Evolutionary conservation across 2,329 filamentous ascomycete species (phyloP).

Genomic region (Arthrobotrys conoides): DNA sequence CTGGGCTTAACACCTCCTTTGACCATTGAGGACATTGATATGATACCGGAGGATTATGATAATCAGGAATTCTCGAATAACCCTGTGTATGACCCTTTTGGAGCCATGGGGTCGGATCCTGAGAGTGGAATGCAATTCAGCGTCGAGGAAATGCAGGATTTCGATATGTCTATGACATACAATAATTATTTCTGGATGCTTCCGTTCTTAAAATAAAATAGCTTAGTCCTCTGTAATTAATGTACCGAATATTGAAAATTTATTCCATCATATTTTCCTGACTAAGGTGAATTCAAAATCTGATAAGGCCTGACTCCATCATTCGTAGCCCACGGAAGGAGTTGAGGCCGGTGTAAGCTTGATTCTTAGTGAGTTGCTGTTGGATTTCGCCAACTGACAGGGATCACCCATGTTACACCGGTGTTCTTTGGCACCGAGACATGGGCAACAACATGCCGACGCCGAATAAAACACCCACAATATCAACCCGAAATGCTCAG

Average conservation of each 20-base stretch:
- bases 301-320: background rate
- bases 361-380: constrained; percentile 11
- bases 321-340: too few species aligned
- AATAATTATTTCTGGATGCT: constrained; percentile 45
- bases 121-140: background rate
- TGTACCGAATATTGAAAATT: background rate
- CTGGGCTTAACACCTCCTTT: constrained; percentile 4
- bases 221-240: too few species aligned
- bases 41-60: background rate
- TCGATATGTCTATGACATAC: constrained; percentile 42
- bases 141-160: constrained; percentile 26
- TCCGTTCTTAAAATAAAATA: constrained; percentile 10
- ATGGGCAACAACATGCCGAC: constrained; percentile 6
- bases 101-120: background rate
- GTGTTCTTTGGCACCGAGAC: constrained; percentile 28
- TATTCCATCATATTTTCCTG: background rate
- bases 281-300: background rate
- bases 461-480: background rate
- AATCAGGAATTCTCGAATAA: background rate
- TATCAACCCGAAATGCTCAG: background rate
- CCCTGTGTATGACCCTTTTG: background rate
- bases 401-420: constrained; percentile 20
- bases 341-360: background rate
- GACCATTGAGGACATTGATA: constrained; percentile 1
- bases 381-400: background rate